These are phyloP conservation scores for Metarhizium album DNA, from an alignment of 2,329 filamentous ascomycete genomes.

Conservation along the genomic window DNA sequence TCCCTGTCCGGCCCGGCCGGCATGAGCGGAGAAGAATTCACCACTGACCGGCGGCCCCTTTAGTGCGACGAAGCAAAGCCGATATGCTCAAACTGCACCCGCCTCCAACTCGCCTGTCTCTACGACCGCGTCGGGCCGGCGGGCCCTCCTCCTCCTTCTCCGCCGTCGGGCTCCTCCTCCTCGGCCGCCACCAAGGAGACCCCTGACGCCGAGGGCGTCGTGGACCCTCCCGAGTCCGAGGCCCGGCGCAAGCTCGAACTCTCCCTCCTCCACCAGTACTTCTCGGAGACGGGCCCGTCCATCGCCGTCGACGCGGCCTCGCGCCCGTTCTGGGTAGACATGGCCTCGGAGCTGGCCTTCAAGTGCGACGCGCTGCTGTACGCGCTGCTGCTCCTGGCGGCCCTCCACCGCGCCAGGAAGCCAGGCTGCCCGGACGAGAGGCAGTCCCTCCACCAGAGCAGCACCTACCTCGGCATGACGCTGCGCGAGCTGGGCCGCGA, in stretches of 20 bases:
- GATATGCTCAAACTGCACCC: constrained; percentile 12
- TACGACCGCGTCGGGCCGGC: constrained; percentile 9
- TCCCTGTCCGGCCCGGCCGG: no score
- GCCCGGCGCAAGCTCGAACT: constrained; percentile 12
- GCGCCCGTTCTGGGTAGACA: constrained; percentile 5
- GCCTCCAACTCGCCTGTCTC: constrained; percentile 9
- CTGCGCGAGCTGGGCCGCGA: constrained; percentile 11
- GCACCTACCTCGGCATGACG: constrained; percentile 11
- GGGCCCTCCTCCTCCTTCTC: neutral
- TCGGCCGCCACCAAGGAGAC: neutral
- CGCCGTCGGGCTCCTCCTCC: neutral
- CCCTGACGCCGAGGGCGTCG: neutral
- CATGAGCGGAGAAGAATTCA: no score
- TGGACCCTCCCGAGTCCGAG: constrained; percentile 9
- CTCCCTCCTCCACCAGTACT: constrained; percentile 12
- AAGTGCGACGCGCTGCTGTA: constrained; percentile 12
- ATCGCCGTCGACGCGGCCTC: constrained; percentile 8
- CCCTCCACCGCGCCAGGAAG: constrained; percentile 10
- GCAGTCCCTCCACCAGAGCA: constrained; percentile 4
- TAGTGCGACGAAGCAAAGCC: constrained; percentile 15
- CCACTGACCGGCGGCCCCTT: no score
- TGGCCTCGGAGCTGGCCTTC: constrained; percentile 8
- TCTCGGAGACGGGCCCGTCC: constrained; percentile 9
- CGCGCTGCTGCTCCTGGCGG: constrained; percentile 9
- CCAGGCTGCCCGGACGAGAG: neutral